These are phyloP conservation scores for Neofusicoccum sp. DNA, from an alignment of 2,329 filamentous ascomycete genomes.

Conservation along the genomic window DNA sequence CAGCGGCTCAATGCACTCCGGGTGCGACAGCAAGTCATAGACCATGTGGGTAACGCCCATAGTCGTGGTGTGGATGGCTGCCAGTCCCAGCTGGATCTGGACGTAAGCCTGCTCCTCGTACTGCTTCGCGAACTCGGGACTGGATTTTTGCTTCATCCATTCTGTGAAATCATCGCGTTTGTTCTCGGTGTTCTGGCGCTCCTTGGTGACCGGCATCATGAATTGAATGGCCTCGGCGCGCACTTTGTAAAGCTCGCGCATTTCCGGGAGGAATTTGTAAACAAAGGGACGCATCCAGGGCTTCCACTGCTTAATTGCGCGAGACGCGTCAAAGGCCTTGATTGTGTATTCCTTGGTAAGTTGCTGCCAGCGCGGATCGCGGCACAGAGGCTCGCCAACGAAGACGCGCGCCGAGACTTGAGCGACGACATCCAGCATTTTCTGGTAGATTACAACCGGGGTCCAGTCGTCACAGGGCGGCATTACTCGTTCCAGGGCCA, in stretches of 20 bases:
- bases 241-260: conserved; percentile 16
- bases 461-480: conserved; percentile 42
- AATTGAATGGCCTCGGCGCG: conserved; percentile 17
- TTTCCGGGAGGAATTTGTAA: conserved; percentile 4
- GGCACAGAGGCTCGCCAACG: conserved; percentile 49
- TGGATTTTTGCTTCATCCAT: conserved; percentile 15
- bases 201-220: conserved; percentile 19
- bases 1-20: conserved; percentile 21
- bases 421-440: conserved; percentile 49
- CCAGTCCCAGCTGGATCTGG: conserved; percentile 19
- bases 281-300: conserved; percentile 16
- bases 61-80: conserved; percentile 25
- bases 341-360: conserved; percentile 49
- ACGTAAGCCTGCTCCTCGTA: conserved; percentile 7
- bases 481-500: conserved; percentile 27
- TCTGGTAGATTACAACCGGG: conserved; percentile 29
- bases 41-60: conserved; percentile 23
- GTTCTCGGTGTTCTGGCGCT: neutral
- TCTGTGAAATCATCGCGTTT: conserved; percentile 8
- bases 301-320: conserved; percentile 15
- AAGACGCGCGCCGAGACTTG: conserved; percentile 50
- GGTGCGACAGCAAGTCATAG: conserved; percentile 21
- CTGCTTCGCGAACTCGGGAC: conserved; percentile 17
- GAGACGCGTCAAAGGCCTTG: conserved; percentile 16
- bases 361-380: conserved; percentile 46